Base-by-base conservation (phyloP, 306 rosid species). In the Cicer pinnatifidum region DNA sequence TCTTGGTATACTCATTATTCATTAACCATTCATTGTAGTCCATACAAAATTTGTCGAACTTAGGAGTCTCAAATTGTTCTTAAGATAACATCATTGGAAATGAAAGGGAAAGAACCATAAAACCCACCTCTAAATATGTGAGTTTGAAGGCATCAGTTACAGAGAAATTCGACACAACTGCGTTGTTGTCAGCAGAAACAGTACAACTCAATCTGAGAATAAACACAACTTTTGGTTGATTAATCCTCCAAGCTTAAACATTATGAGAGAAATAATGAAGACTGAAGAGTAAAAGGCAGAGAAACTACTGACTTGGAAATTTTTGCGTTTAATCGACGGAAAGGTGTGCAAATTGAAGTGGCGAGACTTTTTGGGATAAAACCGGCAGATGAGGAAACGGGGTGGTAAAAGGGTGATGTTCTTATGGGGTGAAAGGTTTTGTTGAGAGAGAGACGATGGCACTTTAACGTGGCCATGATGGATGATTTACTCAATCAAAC, bases 121-220 rank as follows among this genome's bases (percentile, higher is more conserved):
- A 84, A 85, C 77, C 66, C 82, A 90, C 94, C 92, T 93, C 97
- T 80, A 93, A 88, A 79, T 91, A 89, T 13, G 96, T 93, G 81
- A 93, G 88, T 60, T 83, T 85, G 86, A 91, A 91, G 73, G 43
- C 82, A 70, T 77, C 76, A 67, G 85, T 65, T 71, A 87, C 85
- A 11, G 90, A 78, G 61, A 78, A 80, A 74, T 73, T 75, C 9
- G 92, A 83, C 68, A 78, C 87, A 80, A 78, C 65, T 3, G 90
- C 79, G 74, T 73, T 89, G 71, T 88, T 89, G 71, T 89, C 92
- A 68, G 96, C 90, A 80, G 97, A 84, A 84, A 80, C 86, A 57
- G 53, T 45, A 67, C 66, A 60, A 76, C 72, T 50, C 69, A 52
- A 79, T 88, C 87, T 90, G 84, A 62, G 71, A 75, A 57, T 35